phyloP scores from a whole-genome alignment of 768 basidiomycete species.

The Crucibulum laeve region DNA sequence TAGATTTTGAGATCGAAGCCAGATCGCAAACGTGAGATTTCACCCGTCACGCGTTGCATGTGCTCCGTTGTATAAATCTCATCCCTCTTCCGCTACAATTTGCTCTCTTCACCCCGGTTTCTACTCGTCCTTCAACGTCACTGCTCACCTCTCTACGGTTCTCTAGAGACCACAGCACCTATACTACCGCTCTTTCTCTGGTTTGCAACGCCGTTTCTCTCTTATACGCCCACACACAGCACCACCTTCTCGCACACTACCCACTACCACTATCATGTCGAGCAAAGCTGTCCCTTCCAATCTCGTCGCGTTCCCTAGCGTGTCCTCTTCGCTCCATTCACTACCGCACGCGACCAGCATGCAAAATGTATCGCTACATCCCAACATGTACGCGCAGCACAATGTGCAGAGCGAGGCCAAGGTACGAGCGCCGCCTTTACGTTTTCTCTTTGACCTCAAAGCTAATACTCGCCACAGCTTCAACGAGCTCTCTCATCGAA shows the following conservation, averaged over 20 bases:
- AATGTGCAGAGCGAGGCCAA: conserved; percentile 75
- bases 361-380: conserved; percentile 61
- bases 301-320: conserved; percentile 69
- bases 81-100: conserved; percentile 15
- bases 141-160: too few species aligned
- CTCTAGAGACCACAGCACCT: conserved; percentile 8
- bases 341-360: conserved; percentile 73
- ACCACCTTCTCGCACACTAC: conserved; percentile 14
- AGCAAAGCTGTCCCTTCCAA: conserved; percentile 39
- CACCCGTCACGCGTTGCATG: conserved; percentile 25
- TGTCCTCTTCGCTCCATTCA: conserved; percentile 63
- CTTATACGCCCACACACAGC: conserved; percentile 8
- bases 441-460: not conserved
- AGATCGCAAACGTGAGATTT: conserved; percentile 24
- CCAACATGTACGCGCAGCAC: conserved; percentile 63
- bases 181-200: conserved; percentile 9
- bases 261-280: conserved; percentile 22
- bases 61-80: conserved; percentile 27
- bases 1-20: too few species aligned
- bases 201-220: conserved; percentile 9
- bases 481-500: conserved; percentile 62
- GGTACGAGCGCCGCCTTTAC: conserved; percentile 31
- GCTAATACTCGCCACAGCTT: conserved; percentile 33
- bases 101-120: conserved; percentile 17
- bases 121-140: conserved; percentile 7